Evolutionary conservation across 2,329 filamentous ascomycete species (phyloP).

Genomic region (Tolypocladium album): DNA sequence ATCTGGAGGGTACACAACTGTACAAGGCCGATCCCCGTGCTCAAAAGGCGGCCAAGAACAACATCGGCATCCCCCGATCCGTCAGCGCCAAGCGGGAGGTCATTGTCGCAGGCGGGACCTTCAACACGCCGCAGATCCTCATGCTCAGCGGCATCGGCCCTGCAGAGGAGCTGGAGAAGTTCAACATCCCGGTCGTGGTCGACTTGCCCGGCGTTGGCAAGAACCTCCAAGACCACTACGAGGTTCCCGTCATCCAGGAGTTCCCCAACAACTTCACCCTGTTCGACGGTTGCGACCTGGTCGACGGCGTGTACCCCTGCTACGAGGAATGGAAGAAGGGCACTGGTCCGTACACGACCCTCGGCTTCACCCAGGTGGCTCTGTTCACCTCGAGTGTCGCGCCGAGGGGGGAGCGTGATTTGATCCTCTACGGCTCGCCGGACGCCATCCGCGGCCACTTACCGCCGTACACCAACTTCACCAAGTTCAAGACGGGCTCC

Average conservation of each 20-base stretch:
- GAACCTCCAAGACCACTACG: slow-evolving; percentile 48
- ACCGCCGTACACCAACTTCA: not conserved
- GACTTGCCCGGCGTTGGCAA: slow-evolving; percentile 45
- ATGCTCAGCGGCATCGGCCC: slow-evolving; percentile 40
- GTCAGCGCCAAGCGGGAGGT: slow-evolving; percentile 29
- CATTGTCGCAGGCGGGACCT: slow-evolving; percentile 36
- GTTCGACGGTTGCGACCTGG: not conserved
- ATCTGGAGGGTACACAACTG: slow-evolving; percentile 13
- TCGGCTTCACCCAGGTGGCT: not conserved
- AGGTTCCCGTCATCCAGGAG: slow-evolving; percentile 17
- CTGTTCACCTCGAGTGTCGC: not conserved
- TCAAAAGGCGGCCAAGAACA: slow-evolving; percentile 1
- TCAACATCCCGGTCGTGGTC: slow-evolving; percentile 32
- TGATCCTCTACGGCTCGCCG: not conserved
- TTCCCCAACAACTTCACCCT: slow-evolving; percentile 2
- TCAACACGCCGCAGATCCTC: slow-evolving; percentile 40
- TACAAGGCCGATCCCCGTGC: slow-evolving; percentile 13
- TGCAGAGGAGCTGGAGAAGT: slow-evolving; percentile 26
- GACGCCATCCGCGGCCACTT: not conserved
- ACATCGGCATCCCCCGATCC: slow-evolving; percentile 2
- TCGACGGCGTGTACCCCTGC: not conserved
- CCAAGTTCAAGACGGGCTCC: not conserved
- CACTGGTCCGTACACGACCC: not conserved
- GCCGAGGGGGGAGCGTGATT: not conserved
- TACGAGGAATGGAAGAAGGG: not conserved